Evolutionary conservation across 73 alveolate genomes (phyloP).

Genomic region (Paramecium primaurelia): DNA sequence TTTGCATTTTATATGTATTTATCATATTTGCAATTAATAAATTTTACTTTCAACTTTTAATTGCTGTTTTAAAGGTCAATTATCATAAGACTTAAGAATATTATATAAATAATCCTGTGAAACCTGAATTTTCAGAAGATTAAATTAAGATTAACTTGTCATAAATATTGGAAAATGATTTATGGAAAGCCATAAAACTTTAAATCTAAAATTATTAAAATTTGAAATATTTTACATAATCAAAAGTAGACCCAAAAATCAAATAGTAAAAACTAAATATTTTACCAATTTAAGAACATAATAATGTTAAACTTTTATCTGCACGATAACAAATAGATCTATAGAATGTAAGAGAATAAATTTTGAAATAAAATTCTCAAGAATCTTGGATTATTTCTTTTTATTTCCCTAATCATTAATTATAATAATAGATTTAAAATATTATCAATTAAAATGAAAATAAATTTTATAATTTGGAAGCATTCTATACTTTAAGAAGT

Average conservation of each 20-base stretch:
- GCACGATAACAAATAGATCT: not conserved
- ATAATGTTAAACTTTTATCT: not conserved
- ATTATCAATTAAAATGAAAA: not conserved
- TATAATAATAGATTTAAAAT: not conserved
- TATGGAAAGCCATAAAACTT: not conserved
- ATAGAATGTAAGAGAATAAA: not conserved
- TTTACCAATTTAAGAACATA: not conserved
- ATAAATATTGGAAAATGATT: not conserved
- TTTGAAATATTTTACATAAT: not conserved
- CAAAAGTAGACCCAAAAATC: not conserved
- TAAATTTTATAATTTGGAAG: not conserved
- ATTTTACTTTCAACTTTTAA: not conserved
- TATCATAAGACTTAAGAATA: slow-evolving; percentile 26
- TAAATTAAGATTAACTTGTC: not conserved
- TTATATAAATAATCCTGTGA: not conserved
- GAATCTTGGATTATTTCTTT: not conserved
- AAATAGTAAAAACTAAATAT: not conserved
- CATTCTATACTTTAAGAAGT: not conserved
- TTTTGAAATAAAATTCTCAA: not conserved
- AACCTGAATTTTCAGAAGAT: slow-evolving; percentile 10
- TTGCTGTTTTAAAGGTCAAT: not conserved
- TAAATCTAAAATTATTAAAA: not conserved
- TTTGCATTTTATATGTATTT: not conserved
- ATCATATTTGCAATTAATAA: not conserved
- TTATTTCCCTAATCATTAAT: not conserved